A percentile compares a stretch with the other conserved stretches of the same genome.
phyloP scores from a whole-genome alignment of 257 asterid species.

The Mentha longifolia region DNA sequence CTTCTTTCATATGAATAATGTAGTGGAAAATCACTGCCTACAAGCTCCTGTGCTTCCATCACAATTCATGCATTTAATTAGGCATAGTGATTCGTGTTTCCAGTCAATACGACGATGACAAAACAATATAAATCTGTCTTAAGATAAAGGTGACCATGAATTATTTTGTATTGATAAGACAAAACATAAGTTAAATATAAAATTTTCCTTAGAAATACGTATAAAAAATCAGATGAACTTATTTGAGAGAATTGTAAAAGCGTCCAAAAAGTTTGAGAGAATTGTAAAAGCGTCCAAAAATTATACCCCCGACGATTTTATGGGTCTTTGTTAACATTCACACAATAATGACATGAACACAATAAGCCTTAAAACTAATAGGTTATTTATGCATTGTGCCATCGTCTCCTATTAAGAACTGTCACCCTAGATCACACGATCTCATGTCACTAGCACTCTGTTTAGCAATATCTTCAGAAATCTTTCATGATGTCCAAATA shows the following conservation, averaged over 20 bases:
- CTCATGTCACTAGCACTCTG: neutral
- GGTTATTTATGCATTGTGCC: neutral
- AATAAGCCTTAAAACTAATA: neutral
- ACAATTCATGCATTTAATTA: neutral
- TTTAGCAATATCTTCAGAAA: neutral
- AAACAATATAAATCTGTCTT: too few species aligned
- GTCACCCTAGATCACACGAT: neutral
- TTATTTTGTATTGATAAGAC: neutral
- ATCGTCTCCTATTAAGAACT: neutral
- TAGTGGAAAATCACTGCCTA: neutral
- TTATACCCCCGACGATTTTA: too few species aligned
- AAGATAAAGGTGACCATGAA: neutral
- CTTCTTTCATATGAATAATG: neutral
- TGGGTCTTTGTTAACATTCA: neutral
- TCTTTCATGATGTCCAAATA: too few species aligned
- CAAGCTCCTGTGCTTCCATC: neutral
- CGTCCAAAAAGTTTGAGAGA: too few species aligned
- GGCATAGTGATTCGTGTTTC: neutral
- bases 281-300: too few species aligned
- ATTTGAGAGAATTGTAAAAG: too few species aligned
- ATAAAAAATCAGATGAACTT: too few species aligned
- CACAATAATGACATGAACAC: neutral
- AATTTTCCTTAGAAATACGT: too few species aligned
- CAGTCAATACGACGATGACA: neutral
- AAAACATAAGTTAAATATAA: neutral